Percentiles rank a stretch among this genome's conserved stretches.
These are phyloP conservation scores for Pestalotiopsis sp. DNA, from an alignment of 2,329 filamentous ascomycete genomes.

Conservation along the genomic window DNA sequence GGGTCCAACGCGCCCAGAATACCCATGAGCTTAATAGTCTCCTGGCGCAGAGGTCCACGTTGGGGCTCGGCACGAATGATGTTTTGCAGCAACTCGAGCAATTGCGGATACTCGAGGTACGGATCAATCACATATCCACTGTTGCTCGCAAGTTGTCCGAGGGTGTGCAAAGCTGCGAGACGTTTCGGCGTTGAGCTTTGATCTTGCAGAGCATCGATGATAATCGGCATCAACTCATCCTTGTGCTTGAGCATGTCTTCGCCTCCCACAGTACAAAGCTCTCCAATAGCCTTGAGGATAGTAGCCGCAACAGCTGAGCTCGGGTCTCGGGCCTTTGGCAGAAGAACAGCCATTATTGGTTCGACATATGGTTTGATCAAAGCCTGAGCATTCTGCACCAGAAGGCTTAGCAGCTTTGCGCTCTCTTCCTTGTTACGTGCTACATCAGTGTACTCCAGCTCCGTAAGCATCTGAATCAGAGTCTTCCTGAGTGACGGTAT, in stretches of 20 bases:
- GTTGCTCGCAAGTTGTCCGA: constrained; percentile 92
- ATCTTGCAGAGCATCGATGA: constrained; percentile 92
- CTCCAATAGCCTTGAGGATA: constrained; percentile 92
- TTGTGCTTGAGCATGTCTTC: constrained; percentile 94
- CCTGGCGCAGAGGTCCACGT: constrained; percentile 81
- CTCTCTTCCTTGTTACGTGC: constrained; percentile 95
- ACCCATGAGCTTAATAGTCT: constrained; percentile 95
- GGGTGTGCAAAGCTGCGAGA: constrained; percentile 85
- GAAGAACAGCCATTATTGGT: constrained; percentile 90
- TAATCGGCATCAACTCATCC: constrained; percentile 89
- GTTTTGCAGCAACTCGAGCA: constrained; percentile 88
- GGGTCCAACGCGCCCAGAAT: constrained; percentile 94
- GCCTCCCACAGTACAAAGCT: constrained; percentile 90
- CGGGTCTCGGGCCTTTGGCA: constrained; percentile 86
- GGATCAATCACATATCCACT: constrained; percentile 97
- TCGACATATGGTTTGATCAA: constrained; percentile 97
- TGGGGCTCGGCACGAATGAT: constrained; percentile 91
- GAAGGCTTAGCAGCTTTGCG: constrained; percentile 86
- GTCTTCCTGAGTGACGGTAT: constrained; percentile 95
- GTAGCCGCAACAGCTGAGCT: constrained; percentile 90
- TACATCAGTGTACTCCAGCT: constrained; percentile 94
- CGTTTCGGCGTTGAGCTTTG: constrained; percentile 88
- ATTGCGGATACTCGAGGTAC: constrained; percentile 91
- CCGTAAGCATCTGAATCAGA: constrained; percentile 92
- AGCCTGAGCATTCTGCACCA: constrained; percentile 90